Evolutionary conservation across 108 stramenopile genomes (phyloP).

Genomic region (Nitzschia inconspicua): DNA sequence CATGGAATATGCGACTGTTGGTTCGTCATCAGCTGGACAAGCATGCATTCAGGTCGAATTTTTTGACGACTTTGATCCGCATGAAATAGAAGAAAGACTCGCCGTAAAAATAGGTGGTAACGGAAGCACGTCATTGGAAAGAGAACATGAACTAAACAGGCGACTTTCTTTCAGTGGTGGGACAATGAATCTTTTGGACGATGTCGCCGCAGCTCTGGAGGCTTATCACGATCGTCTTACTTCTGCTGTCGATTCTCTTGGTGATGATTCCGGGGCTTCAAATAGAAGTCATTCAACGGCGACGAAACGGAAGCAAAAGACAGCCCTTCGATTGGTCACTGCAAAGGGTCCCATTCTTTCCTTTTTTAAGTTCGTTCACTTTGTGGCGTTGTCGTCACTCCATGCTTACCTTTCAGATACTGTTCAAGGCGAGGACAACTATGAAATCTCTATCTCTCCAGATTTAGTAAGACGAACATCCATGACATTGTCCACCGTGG

Average conservation of each 20-base stretch:
- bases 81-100: too few relatives aligned
- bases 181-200: constrained; percentile 32
- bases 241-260: constrained; percentile 1
- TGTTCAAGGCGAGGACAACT: background rate
- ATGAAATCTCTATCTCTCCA: background rate
- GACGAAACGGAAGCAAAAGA: background rate
- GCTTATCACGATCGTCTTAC: background rate
- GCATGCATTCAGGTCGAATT: constrained; percentile 3
- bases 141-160: constrained; percentile 37
- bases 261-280: too few relatives aligned
- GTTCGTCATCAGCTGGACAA: background rate
- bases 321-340: constrained; percentile 5
- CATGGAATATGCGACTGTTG: background rate
- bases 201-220: constrained; percentile 23
- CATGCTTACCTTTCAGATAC: background rate
- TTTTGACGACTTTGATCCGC: constrained; percentile 20
- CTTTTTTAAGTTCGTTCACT: constrained; percentile 6
- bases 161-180: constrained; percentile 22
- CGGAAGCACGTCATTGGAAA: too few relatives aligned
- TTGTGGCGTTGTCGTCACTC: constrained; percentile 5
- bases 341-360: background rate
- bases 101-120: too few relatives aligned
- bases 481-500: constrained; percentile 30
- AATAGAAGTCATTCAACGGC: too few relatives aligned
- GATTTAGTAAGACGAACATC: constrained; percentile 27